These are phyloP conservation scores for Trichoderma harzianum DNA, from an alignment of 2,329 filamentous ascomycete genomes.

Conservation along the genomic window DNA sequence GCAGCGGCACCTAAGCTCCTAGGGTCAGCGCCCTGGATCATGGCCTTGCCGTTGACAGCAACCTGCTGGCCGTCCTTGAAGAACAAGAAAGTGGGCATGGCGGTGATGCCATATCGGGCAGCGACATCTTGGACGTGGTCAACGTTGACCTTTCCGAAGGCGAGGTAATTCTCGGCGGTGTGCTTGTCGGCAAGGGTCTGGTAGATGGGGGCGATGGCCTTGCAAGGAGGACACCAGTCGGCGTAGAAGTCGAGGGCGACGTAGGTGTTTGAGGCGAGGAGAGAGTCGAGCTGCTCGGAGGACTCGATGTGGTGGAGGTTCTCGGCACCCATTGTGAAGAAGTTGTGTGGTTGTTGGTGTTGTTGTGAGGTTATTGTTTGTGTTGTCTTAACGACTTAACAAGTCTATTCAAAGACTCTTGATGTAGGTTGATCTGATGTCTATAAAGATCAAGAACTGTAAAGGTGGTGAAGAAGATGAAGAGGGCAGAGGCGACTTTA, in stretches of 20 bases:
- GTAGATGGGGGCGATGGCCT: conserved; percentile 45
- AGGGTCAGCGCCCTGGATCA: conserved; percentile 36
- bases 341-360: neutral
- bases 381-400: neutral
- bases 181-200: conserved; percentile 30
- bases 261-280: conserved; percentile 39
- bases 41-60: conserved; percentile 30
- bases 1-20: conserved; percentile 31
- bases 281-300: conserved; percentile 33
- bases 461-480: neutral
- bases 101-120: conserved; percentile 71
- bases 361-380: neutral
- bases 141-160: conserved; percentile 90
- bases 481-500: neutral
- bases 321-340: conserved; percentile 5
- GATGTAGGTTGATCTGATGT: neutral
- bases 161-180: conserved; percentile 47
- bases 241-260: conserved; percentile 50
- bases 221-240: conserved; percentile 51
- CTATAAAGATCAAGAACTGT: neutral
- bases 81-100: conserved; percentile 90
- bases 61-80: conserved; percentile 67
- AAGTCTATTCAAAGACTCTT: neutral
- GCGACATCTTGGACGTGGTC: conserved; percentile 75
- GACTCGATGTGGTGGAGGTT: conserved; percentile 32